phyloP scores from a whole-genome alignment of 2,329 filamentous ascomycete genomes.

The Nothopassalora personata region DNA sequence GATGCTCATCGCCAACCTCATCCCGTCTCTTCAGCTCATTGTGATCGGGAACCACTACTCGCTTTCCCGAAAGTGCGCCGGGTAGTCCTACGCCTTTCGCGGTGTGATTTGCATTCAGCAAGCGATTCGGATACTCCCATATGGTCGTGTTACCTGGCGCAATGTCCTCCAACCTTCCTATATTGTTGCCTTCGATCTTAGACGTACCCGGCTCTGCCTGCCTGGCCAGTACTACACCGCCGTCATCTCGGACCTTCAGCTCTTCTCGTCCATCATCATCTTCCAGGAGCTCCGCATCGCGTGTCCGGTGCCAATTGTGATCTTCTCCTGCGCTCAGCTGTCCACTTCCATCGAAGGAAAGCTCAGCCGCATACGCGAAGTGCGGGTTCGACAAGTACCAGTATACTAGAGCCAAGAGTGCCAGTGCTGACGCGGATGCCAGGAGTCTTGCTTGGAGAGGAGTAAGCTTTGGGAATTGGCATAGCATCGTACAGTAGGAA shows the following conservation, averaged over 20 bases:
- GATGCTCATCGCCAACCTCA: slow-evolving; percentile 13
- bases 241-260: slow-evolving; percentile 18
- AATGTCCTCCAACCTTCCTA: slow-evolving; percentile 45
- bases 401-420: slow-evolving; percentile 57
- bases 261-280: slow-evolving; percentile 28
- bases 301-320: slow-evolving; percentile 45
- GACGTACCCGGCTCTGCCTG: slow-evolving; percentile 27
- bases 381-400: slow-evolving; percentile 54
- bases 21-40: slow-evolving; percentile 24
- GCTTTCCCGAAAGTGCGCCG: slow-evolving; percentile 15
- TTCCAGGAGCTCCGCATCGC: slow-evolving; percentile 29
- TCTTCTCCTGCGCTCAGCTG: slow-evolving; percentile 39
- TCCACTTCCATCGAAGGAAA: slow-evolving; percentile 30
- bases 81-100: slow-evolving; percentile 28
- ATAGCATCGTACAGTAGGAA: slow-evolving; percentile 22
- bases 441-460: slow-evolving; percentile 67
- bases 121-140: slow-evolving; percentile 58
- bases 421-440: slow-evolving; percentile 58
- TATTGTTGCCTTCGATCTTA: slow-evolving; percentile 54
- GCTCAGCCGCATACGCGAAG: slow-evolving; percentile 59
- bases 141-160: slow-evolving; percentile 58
- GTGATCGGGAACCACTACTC: slow-evolving; percentile 13
- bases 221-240: slow-evolving; percentile 19
- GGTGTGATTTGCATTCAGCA: slow-evolving; percentile 45
- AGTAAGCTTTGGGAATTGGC: slow-evolving; percentile 51